phyloP scores from a whole-genome alignment of 2,329 filamentous ascomycete species.

The Penicillium brasilianum region DNA sequence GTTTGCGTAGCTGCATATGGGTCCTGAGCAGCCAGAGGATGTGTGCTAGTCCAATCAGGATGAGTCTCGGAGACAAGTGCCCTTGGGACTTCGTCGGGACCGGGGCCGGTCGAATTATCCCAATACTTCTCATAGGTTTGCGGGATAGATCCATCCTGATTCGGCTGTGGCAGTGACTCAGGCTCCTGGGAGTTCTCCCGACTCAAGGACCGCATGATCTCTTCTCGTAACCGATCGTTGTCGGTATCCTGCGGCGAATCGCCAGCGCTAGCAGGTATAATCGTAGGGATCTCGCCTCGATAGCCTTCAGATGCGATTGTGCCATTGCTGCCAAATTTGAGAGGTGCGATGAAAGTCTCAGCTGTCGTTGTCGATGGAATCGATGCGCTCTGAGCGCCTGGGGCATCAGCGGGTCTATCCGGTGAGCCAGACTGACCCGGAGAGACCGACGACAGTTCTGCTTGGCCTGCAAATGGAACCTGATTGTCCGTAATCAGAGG shows the following conservation, averaged over 20 bases:
- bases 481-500: constrained; percentile 57
- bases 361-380: constrained; percentile 5
- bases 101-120: constrained; percentile 34
- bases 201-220: constrained; percentile 56
- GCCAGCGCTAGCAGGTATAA: constrained; percentile 42
- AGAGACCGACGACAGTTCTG: constrained; percentile 49
- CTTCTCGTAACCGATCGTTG: constrained; percentile 51
- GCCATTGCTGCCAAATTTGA: constrained; percentile 36
- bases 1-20: constrained; percentile 20
- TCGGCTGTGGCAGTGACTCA: constrained; percentile 29
- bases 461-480: constrained; percentile 50
- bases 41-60: constrained; percentile 19
- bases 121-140: constrained; percentile 47
- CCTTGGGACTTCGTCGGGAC: constrained; percentile 26
- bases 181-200: constrained; percentile 42
- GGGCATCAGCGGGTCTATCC: constrained; percentile 14
- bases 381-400: neutral
- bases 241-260: constrained; percentile 47
- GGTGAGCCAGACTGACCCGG: constrained; percentile 33
- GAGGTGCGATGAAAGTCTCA: constrained; percentile 38
- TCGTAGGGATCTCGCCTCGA: constrained; percentile 37
- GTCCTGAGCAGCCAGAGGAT: constrained; percentile 24
- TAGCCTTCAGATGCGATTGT: constrained; percentile 24
- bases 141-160: constrained; percentile 39
- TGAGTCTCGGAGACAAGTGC: constrained; percentile 23